Evolutionary conservation across 2,329 filamentous ascomycete species (phyloP).

Genomic region (Aureobasidium sp.): DNA sequence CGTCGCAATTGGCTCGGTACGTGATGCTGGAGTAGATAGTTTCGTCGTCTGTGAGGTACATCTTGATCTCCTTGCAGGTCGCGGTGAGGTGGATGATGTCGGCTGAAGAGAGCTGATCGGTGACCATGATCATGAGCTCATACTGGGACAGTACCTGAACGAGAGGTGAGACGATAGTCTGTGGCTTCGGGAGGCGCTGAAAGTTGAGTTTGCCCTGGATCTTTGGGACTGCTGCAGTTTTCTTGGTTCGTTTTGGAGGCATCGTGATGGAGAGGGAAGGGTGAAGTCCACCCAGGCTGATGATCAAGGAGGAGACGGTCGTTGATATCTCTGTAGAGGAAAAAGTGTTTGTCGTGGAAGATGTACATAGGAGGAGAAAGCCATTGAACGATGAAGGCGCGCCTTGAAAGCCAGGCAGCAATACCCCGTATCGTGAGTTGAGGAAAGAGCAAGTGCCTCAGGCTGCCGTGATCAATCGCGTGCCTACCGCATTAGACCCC

Average conservation of each 20-base stretch:
- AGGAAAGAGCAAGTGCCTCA: constrained; percentile 1
- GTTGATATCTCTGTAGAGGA: background rate
- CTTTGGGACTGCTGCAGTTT: background rate
- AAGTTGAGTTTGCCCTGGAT: constrained; percentile 3
- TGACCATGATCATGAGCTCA: constrained; percentile 9
- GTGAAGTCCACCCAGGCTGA: background rate
- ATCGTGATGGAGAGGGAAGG: background rate
- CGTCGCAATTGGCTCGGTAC: background rate
- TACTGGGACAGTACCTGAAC: background rate
- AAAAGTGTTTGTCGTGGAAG: background rate
- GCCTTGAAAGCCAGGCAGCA: background rate
- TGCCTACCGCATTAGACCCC: background rate
- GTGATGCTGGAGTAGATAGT: background rate
- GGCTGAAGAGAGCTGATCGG: constrained; percentile 12
- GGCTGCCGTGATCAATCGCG: constrained; percentile 2
- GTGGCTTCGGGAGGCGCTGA: background rate
- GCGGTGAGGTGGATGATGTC: constrained; percentile 17
- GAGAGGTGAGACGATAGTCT: background rate
- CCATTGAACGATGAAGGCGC: background rate
- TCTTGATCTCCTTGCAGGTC: constrained; percentile 15
- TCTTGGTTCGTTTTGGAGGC: constrained; percentile 1
- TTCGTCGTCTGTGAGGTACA: constrained; percentile 6
- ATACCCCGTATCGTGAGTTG: background rate
- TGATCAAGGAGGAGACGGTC: background rate
- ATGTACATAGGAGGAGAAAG: background rate